Base-by-base conservation (phyloP, 2,329 filamentous ascomycete genomes). In the Fusarium napiforme region DNA sequence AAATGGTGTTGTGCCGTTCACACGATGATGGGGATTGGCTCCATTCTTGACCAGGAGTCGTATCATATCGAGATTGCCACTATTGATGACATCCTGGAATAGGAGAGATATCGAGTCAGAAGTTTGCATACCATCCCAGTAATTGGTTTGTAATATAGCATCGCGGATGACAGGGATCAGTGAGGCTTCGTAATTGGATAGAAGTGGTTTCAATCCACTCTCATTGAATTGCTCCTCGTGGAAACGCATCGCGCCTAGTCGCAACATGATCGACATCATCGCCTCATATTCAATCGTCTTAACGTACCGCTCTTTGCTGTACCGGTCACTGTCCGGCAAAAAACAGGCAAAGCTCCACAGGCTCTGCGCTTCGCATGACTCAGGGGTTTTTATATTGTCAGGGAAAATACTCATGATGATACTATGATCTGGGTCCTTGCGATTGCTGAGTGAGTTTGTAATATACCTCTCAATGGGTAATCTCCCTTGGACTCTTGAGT, bases 371-470 rank as follows among this genome's bases (percentile, higher is more conserved):
- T 32, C 11, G 11, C 30, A 12, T 32, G 4, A 32, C 30, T 32
- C 11, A 32, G 30, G 11, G 4, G 23, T 23, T 23, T 23, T 23
- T 23, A 23, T 23, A 23, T 23, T 23, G 23, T 23, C 23, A 23
- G 30, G 30, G 30, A 32, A 32, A 32, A 32, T 12, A 32, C 30
- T 32, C 30, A 32, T 32, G 30, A 32, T 12, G 11, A 32, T 32
- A 32, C 11, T 32, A 3, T 32, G 30, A 12, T 12, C 30, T 11
- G 30, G 30, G 11, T 32, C 11, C 30, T 32, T 12, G 30, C 19
- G 21, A 16, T n/a, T 23, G 1, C 15, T 1, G 10, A 67, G 12
- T 2, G 39, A 5, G 3, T 12, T 8, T 0, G 1, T 1, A 23
- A 67, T 42, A 19, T 36, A 36, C 2, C 3, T 36, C 34, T 36